These are phyloP conservation scores for Saraca asoca DNA, from an alignment of 331 rosid species.

Conservation along the genomic window DNA sequence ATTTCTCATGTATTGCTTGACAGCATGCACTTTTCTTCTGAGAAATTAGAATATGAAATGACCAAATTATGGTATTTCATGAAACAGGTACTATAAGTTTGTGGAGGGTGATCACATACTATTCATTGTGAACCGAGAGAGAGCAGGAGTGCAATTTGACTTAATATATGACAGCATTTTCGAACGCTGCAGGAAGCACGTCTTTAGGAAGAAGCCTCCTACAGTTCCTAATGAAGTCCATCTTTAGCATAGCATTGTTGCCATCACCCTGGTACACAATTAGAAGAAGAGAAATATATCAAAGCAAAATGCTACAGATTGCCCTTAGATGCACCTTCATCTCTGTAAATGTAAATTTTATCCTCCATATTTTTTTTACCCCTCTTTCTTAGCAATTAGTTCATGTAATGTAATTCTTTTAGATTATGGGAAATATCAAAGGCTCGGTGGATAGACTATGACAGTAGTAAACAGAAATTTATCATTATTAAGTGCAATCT, in stretches of 20 bases:
- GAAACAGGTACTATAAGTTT: constrained; percentile 82
- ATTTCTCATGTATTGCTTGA: no score
- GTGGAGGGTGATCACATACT: constrained; percentile 90
- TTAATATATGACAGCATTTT: constrained; percentile 83
- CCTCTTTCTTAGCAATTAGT: constrained; percentile 4
- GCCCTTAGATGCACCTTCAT: constrained; percentile 11
- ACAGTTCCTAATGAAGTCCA: constrained; percentile 64
- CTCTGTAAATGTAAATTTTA: constrained; percentile 39
- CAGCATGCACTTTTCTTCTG: background rate
- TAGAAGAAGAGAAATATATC: constrained; percentile 5
- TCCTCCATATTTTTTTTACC: background rate
- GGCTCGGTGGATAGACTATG: no score
- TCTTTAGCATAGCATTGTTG: constrained; percentile 39
- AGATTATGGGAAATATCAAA: constrained; percentile 36
- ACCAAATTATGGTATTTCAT: constrained; percentile 29
- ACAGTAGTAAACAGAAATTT: background rate
- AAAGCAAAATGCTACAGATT: background rate
- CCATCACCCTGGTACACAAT: background rate
- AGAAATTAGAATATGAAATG: constrained; percentile 15
- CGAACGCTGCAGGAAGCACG: constrained; percentile 93
- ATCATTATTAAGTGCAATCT: background rate
- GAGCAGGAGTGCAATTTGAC: constrained; percentile 97
- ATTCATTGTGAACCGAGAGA: constrained; percentile 81
- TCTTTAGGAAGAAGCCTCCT: constrained; percentile 66
- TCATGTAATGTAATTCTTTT: constrained; percentile 35